Base-by-base conservation (phyloP, 768 basidiomycete genomes). In the Lactifluus rugatus region DNA sequence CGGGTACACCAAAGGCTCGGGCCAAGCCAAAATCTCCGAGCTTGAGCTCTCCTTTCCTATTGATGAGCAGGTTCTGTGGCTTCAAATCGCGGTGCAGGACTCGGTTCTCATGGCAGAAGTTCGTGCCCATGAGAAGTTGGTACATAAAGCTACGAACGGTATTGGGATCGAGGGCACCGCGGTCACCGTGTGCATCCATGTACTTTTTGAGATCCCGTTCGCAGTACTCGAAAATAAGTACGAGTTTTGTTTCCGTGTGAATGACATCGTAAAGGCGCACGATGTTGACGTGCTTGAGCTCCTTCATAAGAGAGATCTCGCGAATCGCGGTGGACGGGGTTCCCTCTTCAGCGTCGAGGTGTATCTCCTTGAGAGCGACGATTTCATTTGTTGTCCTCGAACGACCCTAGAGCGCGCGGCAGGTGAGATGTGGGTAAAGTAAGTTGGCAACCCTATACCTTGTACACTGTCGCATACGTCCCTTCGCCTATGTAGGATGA, bases 301-400 rank as follows among this genome's bases (percentile, higher is more conserved):
- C 96, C 71, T 99, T 98, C 94, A 98, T 97, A 64, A 98, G 81
- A 42, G 91, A 94, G 67, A 99, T 98, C 78, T 99, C 96, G 48
- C 96, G 87, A 70, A 99, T 99, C 54, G 96, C 96, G 14, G 96
- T 99, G 47, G 90, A 93, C 32, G 96, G 96, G 0, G 96, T 99
- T 34, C 96, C 96, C 74, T 99, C 96, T 73, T 99, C 96, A 5
- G 96, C 90, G 76, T 99, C 96, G 60, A 99, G 87, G 68, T 98
- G 94, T 63, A 99, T 99, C 76, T 99, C 96, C 72, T 99, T 99
- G 56, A 99, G 73, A 13, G 96, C 96, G 17, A 99, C 96, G 52
- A 96, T 92, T 72, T 98, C 96, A 66, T 96, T 96, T n/a, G 94
- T 98, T 32, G 93, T 93, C 60, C 94, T 78, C 21, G 93, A 96